Conservation (phyloP, 164 flowering plant species). For the Vitis rotundifolia region DNA sequence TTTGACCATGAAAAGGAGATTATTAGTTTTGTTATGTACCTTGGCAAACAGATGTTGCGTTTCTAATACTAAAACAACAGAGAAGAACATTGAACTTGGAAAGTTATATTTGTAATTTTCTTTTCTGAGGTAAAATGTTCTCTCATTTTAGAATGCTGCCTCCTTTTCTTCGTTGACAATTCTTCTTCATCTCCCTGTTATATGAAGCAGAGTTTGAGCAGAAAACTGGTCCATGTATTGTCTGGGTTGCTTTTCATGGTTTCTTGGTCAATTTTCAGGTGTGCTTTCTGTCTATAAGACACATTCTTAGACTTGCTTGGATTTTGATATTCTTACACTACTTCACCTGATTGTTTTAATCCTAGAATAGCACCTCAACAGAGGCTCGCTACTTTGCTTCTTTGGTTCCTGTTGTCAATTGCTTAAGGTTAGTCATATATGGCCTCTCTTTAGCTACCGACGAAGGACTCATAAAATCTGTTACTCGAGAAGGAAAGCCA, state of each 20-base stretch:
- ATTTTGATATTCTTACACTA: neutral
- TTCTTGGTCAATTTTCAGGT: slow-evolving; percentile 97
- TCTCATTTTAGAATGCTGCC: too few species aligned
- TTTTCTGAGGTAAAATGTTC: too few species aligned
- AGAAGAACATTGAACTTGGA: too few species aligned
- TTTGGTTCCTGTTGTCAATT: slow-evolving; percentile 69
- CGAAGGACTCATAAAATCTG: slow-evolving; percentile 79
- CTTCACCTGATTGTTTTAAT: slow-evolving; percentile 32
- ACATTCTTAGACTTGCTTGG: neutral
- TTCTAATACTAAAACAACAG: too few species aligned
- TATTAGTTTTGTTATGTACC: too few species aligned
- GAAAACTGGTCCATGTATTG: slow-evolving; percentile 84
- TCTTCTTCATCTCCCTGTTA: slow-evolving; percentile 2
- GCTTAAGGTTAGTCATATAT: slow-evolving; percentile 67
- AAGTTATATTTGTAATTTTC: too few species aligned
- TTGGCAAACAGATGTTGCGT: too few species aligned
- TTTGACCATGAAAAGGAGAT: too few species aligned
- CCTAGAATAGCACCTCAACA: slow-evolving; percentile 70
- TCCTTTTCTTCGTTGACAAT: neutral
- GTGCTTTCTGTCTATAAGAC: slow-evolving; percentile 1
- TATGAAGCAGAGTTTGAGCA: slow-evolving; percentile 71
- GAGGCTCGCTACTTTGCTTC: slow-evolving; percentile 91
- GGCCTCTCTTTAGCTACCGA: slow-evolving; percentile 66
- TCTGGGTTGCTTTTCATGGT: slow-evolving; percentile 85
- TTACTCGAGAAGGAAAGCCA: slow-evolving; percentile 90